Evolutionary conservation across 2,329 filamentous ascomycete genomes (phyloP).

Genomic region (Canariomyces notabilis): DNA sequence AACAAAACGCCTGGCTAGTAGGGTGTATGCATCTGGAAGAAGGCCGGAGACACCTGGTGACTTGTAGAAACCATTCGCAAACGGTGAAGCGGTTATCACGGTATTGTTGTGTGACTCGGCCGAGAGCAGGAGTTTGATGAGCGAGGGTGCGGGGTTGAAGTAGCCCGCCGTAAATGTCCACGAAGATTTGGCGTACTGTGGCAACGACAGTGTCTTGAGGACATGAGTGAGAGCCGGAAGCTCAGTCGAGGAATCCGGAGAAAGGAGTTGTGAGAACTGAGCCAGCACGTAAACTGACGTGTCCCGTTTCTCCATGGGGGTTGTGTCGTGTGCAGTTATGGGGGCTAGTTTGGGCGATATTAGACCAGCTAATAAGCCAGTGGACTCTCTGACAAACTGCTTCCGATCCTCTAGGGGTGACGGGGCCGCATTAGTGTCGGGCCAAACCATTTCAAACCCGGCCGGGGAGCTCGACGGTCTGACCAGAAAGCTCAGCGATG

Average conservation of each 20-base stretch:
- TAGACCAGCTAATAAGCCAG: slow-evolving; percentile 60
- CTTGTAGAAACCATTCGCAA: slow-evolving; percentile 92
- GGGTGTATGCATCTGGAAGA: slow-evolving; percentile 85
- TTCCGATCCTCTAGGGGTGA: slow-evolving; percentile 67
- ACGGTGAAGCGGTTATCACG: slow-evolving; percentile 86
- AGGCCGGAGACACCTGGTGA: slow-evolving; percentile 85
- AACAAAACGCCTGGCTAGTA: slow-evolving; percentile 78
- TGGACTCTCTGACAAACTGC: slow-evolving; percentile 66
- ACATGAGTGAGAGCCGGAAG: slow-evolving; percentile 74
- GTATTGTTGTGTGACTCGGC: slow-evolving; percentile 67
- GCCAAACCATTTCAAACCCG: slow-evolving; percentile 67
- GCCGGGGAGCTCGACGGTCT: slow-evolving; percentile 52
- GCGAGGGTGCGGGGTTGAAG: slow-evolving; percentile 88
- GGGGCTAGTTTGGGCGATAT: slow-evolving; percentile 47
- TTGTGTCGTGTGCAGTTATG: slow-evolving; percentile 17
- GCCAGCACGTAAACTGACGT: slow-evolving; percentile 82
- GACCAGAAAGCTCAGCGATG: slow-evolving; percentile 76
- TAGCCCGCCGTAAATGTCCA: slow-evolving; percentile 99
- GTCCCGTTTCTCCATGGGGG: slow-evolving; percentile 37
- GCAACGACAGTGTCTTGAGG: slow-evolving; percentile 60
- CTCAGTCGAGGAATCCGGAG: slow-evolving; percentile 79
- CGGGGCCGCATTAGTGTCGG: slow-evolving; percentile 64
- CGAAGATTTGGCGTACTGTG: slow-evolving; percentile 61
- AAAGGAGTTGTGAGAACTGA: slow-evolving; percentile 81
- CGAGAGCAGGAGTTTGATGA: slow-evolving; percentile 72